phyloP scores from a whole-genome alignment of 257 asterid species.

The Leonotis leonurus region DNA sequence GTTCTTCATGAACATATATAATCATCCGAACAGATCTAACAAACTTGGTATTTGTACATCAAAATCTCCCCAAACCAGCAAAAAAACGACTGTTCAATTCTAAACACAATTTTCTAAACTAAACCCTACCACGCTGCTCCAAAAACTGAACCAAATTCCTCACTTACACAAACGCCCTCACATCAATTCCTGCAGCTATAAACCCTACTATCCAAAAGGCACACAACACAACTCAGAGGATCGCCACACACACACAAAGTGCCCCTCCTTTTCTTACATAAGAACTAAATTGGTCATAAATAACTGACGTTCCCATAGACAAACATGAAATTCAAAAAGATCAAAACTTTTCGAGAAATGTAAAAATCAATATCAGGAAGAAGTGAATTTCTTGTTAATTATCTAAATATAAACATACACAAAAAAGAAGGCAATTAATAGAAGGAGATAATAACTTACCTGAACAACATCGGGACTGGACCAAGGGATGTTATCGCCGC shows the following conservation, averaged over 20 bases:
- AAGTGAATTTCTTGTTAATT: neutral
- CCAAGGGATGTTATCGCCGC: conserved; percentile 68
- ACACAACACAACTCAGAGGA: neutral
- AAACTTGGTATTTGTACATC: neutral
- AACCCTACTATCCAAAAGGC: neutral
- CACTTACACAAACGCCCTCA: neutral
- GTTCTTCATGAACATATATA: neutral
- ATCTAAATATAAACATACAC: neutral
- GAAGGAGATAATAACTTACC: conserved; percentile 24
- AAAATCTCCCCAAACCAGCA: conserved; percentile 1
- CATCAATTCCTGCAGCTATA: conserved; percentile 2
- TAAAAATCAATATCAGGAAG: conserved; percentile 4
- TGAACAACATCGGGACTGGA: conserved; percentile 43
- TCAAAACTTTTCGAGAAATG: neutral
- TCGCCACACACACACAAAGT: neutral
- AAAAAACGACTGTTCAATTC: neutral
- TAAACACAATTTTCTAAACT: neutral
- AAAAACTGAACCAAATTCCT: neutral
- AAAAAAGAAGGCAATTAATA: neutral
- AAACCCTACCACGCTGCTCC: neutral
- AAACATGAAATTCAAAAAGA: neutral
- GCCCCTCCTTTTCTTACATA: neutral
- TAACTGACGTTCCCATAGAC: neutral
- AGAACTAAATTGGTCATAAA: neutral
- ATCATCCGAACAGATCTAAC: neutral